These are phyloP conservation scores for Xylaria grammica DNA, from an alignment of 495 filamentous ascomycete genomes.

Conservation along the genomic window DNA sequence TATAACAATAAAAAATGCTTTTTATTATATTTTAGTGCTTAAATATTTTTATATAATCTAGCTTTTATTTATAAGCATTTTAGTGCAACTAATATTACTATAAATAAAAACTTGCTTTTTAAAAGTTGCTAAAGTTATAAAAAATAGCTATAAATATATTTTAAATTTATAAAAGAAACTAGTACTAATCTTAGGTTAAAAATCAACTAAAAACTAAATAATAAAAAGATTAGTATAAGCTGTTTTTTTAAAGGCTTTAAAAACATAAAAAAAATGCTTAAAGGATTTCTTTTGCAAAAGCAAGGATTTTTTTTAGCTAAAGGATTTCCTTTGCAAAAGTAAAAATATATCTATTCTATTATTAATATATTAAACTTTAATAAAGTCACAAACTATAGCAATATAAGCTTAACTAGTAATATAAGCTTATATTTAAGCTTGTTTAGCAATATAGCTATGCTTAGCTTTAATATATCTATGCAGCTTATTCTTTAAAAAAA, in stretches of 20 bases:
- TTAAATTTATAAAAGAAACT: slow-evolving; percentile 3
- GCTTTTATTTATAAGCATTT: background rate
- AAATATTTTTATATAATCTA: slow-evolving; percentile 4
- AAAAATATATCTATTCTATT: background rate
- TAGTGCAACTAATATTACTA: slow-evolving; percentile 4
- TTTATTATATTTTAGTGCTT: background rate
- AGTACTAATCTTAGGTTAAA: background rate
- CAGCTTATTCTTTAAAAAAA: no score
- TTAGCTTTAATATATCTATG: background rate
- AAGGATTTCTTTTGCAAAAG: background rate
- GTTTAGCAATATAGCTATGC: background rate
- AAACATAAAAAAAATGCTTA: background rate
- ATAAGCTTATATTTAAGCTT: background rate
- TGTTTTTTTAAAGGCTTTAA: background rate
- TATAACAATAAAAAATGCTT: background rate
- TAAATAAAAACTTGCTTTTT: background rate
- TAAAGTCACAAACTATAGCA: background rate
- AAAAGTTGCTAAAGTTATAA: slow-evolving; percentile 2
- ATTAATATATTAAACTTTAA: no score
- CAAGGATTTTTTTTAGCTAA: no score
- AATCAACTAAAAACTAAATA: slow-evolving; percentile 5
- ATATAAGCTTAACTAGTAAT: no score
- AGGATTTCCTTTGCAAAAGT: background rate
- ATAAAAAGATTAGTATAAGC: background rate
- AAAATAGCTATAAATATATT: slow-evolving; percentile 1